A percentile compares a stretch with the other conserved stretches of the same genome.
These are phyloP conservation scores for Waitea zeae DNA, from an alignment of 1,284 basidiomycete species.

Conservation along the genomic window DNA sequence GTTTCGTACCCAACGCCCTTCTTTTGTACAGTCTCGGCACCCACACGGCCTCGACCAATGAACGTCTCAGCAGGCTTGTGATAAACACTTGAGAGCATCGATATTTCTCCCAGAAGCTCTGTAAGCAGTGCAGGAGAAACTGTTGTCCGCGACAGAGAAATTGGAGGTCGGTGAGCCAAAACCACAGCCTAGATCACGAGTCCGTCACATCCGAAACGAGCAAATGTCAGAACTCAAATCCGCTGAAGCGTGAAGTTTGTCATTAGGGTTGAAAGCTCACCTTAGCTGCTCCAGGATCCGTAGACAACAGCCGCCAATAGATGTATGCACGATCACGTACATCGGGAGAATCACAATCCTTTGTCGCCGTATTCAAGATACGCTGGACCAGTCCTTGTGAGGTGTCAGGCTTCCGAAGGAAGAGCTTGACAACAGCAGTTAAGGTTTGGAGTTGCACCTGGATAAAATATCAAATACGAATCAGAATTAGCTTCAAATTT, in stretches of 20 bases:
- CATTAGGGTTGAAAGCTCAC: too few relatives aligned
- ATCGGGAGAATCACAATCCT: conserved; percentile 94
- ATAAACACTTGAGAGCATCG: conserved; percentile 81
- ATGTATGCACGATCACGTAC: conserved; percentile 94
- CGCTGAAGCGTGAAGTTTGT: neutral
- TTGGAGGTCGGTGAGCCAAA: conserved; percentile 81
- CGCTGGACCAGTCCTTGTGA: conserved; percentile 83
- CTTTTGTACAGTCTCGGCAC: conserved; percentile 68
- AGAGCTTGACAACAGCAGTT: conserved; percentile 94
- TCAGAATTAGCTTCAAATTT: conserved; percentile 1
- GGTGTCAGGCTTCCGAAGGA: conserved; percentile 85
- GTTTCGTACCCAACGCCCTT: conserved; percentile 41
- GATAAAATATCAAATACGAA: neutral
- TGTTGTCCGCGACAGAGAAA: conserved; percentile 81
- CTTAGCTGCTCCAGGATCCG: conserved; percentile 88
- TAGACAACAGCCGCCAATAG: conserved; percentile 88
- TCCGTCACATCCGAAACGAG: too few relatives aligned
- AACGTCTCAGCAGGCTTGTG: conserved; percentile 93
- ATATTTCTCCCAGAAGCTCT: conserved; percentile 81
- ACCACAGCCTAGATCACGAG: conserved; percentile 66
- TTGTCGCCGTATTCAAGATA: conserved; percentile 86
- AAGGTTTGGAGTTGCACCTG: conserved; percentile 91
- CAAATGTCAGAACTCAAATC: conserved; percentile 3
- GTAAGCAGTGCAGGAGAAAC: conserved; percentile 85
- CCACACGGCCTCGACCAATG: conserved; percentile 69